These are phyloP conservation scores for Penicillium sp. DNA, from an alignment of 2,329 filamentous ascomycete species.

Conservation along the genomic window DNA sequence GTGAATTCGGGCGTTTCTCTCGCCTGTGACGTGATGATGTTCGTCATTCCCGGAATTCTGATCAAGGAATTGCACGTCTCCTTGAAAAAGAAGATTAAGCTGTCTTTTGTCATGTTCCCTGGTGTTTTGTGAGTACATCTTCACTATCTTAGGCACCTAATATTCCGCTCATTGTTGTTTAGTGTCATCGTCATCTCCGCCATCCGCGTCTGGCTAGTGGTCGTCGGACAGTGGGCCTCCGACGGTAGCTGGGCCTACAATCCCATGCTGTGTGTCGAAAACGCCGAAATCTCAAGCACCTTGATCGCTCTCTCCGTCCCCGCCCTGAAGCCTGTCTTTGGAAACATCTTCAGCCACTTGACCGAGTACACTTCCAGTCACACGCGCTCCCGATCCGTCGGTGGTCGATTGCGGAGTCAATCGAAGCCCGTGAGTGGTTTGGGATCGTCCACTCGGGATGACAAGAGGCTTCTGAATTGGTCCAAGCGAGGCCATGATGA, in stretches of 20 bases:
- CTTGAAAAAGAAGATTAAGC: constrained; percentile 51
- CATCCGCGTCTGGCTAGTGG: constrained; percentile 53
- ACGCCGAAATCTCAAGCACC: constrained; percentile 56
- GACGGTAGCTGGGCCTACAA: constrained; percentile 58
- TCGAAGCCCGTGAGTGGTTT: constrained; percentile 25
- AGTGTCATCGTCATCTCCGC: constrained; percentile 57
- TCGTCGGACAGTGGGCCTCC: constrained; percentile 50
- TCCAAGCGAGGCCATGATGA: constrained; percentile 26
- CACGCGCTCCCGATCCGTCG: constrained; percentile 24
- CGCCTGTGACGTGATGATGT: constrained; percentile 56
- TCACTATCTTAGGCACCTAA: neutral
- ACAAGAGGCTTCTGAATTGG: constrained; percentile 29
- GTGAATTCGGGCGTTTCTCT: constrained; percentile 56
- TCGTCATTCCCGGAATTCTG: constrained; percentile 56
- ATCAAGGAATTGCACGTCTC: constrained; percentile 52
- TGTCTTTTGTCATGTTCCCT: constrained; percentile 54
- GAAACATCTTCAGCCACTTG: constrained; percentile 28
- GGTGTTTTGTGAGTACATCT: constrained; percentile 49
- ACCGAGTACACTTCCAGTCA: constrained; percentile 30
- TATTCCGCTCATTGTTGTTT: constrained; percentile 7
- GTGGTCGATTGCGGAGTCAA: constrained; percentile 19
- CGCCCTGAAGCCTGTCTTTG: constrained; percentile 54
- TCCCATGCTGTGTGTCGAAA: constrained; percentile 55
- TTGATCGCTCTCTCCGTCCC: constrained; percentile 57
- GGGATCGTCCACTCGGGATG: constrained; percentile 23